Evolutionary conservation across 2,329 filamentous ascomycete species (phyloP).

Genomic region (Erysiphe pulchra): DNA sequence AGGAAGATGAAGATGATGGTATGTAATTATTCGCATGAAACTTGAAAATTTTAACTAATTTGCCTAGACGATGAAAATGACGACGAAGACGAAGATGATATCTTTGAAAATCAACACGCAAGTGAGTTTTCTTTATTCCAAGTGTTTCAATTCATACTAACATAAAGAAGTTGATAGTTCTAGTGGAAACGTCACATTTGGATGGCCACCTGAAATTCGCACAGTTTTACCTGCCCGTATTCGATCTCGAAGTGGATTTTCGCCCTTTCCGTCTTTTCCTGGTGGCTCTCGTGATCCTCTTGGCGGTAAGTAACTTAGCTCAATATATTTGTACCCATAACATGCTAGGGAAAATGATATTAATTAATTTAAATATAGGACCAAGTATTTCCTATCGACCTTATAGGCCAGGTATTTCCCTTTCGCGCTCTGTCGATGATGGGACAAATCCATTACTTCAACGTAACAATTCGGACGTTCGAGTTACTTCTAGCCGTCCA

Average conservation of each 20-base stretch:
- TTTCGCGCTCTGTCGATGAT: slow-evolving; percentile 40
- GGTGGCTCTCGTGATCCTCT: slow-evolving; percentile 27
- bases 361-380: slow-evolving; percentile 6
- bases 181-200: slow-evolving; percentile 17
- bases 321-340: neutral
- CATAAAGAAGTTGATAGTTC: slow-evolving; percentile 4
- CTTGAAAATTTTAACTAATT: neutral
- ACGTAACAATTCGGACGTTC: slow-evolving; percentile 20
- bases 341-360: neutral
- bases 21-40: slow-evolving; percentile 3
- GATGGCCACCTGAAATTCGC: slow-evolving; percentile 31
- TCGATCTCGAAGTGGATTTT: slow-evolving; percentile 27
- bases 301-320: slow-evolving; percentile 18
- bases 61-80: slow-evolving; percentile 36
- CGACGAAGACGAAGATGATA: slow-evolving; percentile 40
- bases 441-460: slow-evolving; percentile 70
- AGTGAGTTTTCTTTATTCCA: slow-evolving; percentile 17
- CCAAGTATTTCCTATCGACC: slow-evolving; percentile 19
- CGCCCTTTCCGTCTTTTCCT: slow-evolving; percentile 37
- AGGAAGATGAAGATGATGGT: slow-evolving; percentile 35
- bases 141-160: slow-evolving; percentile 1
- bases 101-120: slow-evolving; percentile 33
- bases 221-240: slow-evolving; percentile 20
- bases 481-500: slow-evolving; percentile 23
- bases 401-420: slow-evolving; percentile 23